Evolutionary conservation across 768 basidiomycete genomes (phyloP).

Genomic region (Termitomyces sp.): DNA sequence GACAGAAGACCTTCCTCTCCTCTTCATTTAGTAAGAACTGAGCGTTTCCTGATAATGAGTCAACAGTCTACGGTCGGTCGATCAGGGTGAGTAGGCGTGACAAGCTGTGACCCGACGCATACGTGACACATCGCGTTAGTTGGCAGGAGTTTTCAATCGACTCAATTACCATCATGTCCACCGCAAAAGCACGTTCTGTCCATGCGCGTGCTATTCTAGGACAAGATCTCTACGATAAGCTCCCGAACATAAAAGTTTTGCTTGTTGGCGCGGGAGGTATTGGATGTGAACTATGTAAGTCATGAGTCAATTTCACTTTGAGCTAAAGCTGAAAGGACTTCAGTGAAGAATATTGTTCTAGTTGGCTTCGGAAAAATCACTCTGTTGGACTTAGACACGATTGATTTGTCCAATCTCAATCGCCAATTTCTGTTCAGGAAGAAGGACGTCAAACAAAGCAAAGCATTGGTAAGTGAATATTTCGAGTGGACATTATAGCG

Average conservation of each 20-base stretch:
- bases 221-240: conserved; percentile 55
- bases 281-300: conserved; percentile 90
- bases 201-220: conserved; percentile 84
- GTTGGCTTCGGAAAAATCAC: conserved; percentile 93
- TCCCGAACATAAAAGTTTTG: conserved; percentile 68
- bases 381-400: conserved; percentile 94
- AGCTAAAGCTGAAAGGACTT: neutral
- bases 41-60: no score
- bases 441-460: conserved; percentile 96
- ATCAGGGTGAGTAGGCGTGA: no score
- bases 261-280: conserved; percentile 97
- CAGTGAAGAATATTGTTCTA: conserved; percentile 94
- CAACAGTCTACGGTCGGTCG: no score
- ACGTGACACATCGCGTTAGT: conserved; percentile 24
- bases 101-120: conserved; percentile 21
- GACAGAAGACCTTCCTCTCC: no score
- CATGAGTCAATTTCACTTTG: neutral
- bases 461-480: conserved; percentile 76
- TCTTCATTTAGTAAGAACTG: no score
- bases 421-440: conserved; percentile 96
- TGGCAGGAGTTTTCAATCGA: neutral
- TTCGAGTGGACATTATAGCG: neutral
- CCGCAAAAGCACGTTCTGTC: conserved; percentile 44
- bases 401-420: conserved; percentile 96
- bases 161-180: conserved; percentile 33